A percentile compares a stretch with the other conserved stretches of the same genome.
These are phyloP conservation scores for Gracilaria domingensis DNA, from an alignment of 23 red algal genomes.

Conservation along the genomic window DNA sequence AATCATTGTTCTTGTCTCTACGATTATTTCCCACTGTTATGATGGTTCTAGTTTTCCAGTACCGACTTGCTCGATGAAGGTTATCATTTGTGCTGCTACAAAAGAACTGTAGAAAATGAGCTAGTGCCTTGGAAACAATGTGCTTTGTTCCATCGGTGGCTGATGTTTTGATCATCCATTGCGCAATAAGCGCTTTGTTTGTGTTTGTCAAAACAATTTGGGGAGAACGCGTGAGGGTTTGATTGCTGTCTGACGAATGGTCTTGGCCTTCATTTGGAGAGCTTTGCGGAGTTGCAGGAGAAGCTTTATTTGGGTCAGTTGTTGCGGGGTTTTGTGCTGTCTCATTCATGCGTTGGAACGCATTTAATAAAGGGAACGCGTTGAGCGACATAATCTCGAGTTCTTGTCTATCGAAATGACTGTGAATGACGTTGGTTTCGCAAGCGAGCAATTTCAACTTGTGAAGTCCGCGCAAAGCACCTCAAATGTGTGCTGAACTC, in stretches of 20 bases:
- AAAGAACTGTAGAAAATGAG: not conserved
- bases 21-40: too few relatives aligned
- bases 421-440: not conserved
- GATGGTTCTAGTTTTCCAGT: too few relatives aligned
- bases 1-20: too few relatives aligned
- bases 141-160: not conserved
- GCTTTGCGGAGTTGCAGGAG: not conserved
- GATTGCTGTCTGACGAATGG: not conserved
- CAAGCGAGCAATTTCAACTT: not conserved
- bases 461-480: not conserved
- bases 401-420: not conserved
- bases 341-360: not conserved
- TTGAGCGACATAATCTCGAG: not conserved
- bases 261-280: too few relatives aligned
- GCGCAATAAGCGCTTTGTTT: not conserved
- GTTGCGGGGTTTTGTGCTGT: not conserved
- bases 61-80: too few relatives aligned
- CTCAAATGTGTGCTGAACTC: not conserved
- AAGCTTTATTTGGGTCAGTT: too few relatives aligned
- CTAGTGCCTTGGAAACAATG: not conserved
- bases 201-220: constrained; percentile 1
- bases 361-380: not conserved
- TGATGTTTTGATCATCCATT: not conserved
- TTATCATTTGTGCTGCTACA: too few relatives aligned
- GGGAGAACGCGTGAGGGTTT: not conserved